Conservation (phyloP, 2,329 filamentous ascomycete species). For the Botryosphaeria dothidea region DNA sequence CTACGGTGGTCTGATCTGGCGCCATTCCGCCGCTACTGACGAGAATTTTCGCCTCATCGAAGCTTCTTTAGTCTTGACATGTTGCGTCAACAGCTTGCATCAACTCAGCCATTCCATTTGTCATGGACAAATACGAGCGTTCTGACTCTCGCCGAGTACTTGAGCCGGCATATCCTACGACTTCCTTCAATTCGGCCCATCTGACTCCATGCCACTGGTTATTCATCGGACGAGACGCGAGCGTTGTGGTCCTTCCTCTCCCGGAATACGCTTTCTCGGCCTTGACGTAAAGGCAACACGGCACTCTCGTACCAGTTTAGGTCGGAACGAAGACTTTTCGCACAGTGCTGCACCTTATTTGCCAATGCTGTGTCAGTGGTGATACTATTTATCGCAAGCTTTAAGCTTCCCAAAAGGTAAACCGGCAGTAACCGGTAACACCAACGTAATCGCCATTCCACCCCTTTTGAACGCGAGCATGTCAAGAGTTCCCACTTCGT, state of each 20-base stretch:
- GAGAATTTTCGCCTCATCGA: neutral
- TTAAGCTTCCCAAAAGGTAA: neutral
- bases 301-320: neutral
- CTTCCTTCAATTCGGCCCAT: too few species aligned
- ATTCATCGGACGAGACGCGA: too few species aligned
- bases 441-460: neutral
- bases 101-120: neutral
- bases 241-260: too few species aligned
- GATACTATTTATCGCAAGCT: neutral
- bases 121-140: neutral
- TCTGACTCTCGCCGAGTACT: too few species aligned
- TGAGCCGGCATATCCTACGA: too few species aligned
- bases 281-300: too few species aligned
- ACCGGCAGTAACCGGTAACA: neutral
- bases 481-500: neutral
- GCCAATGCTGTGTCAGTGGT: neutral
- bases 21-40: neutral
- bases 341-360: neutral
- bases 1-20: neutral
- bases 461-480: neutral
- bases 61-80: neutral
- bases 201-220: too few species aligned
- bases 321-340: neutral
- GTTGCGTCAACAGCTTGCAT: neutral
- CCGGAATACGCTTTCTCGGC: too few species aligned